Conservation (phyloP, 2,329 filamentous ascomycete species). For the Nemania diffusa region DNA sequence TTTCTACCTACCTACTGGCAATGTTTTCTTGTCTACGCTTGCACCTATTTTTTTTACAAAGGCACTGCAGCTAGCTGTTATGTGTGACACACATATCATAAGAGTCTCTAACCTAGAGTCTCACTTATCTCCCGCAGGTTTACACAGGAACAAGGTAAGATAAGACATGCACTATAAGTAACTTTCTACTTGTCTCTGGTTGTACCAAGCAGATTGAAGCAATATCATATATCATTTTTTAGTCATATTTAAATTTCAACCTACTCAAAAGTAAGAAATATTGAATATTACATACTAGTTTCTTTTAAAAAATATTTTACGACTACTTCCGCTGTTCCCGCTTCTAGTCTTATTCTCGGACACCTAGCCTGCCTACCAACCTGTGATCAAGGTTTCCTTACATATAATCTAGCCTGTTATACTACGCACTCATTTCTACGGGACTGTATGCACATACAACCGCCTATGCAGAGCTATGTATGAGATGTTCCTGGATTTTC, state of each 20-base stretch:
- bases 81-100: too few species aligned
- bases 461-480: constrained; percentile 13
- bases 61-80: too few species aligned
- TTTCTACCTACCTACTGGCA: too few species aligned
- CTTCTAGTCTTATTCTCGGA: constrained; percentile 4
- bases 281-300: too few species aligned
- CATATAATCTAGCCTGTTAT: constrained; percentile 4
- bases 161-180: background rate
- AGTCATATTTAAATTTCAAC: too few species aligned
- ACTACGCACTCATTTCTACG: background rate
- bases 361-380: constrained; percentile 2
- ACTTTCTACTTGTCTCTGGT: background rate
- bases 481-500: constrained; percentile 39
- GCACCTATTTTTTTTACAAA: too few species aligned
- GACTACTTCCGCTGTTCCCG: constrained; percentile 30
- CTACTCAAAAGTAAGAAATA: too few species aligned
- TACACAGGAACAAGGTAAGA: constrained; percentile 1
- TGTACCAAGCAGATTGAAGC: too few species aligned
- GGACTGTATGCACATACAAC: background rate
- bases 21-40: too few species aligned
- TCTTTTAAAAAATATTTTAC: background rate
- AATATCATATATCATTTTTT: too few species aligned
- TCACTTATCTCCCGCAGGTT: background rate
- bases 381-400: constrained; percentile 14
- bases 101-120: background rate